Base-by-base conservation (phyloP, 306 rosid genomes). In the Cercis canadensis region DNA sequence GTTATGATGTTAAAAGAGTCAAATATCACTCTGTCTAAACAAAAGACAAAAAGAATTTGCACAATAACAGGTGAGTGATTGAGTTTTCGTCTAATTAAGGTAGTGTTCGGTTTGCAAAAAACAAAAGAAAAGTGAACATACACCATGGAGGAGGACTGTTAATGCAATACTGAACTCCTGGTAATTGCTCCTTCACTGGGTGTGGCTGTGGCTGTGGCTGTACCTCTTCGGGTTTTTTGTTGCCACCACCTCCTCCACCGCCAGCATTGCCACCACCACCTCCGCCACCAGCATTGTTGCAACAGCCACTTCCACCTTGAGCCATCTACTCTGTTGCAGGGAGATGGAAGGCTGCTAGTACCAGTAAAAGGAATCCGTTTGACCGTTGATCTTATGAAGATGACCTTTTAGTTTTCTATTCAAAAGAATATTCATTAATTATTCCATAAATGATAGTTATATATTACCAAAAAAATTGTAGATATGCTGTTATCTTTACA, bases 111-210 rank as follows among this genome's bases (percentile, higher is more conserved):
- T n/a, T n/a, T n/a, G n/a, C n/a, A n/a, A n/a, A 3, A 12, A 37
- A 49, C 7, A 69, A 19, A 19, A 9, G 46, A n/a, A 58, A 1
- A 56, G 14, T 36, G 47, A 16, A 74, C 88, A 18, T 6, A 87
- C 94, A 62, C 94, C 97, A 90, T 32, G 97, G 94, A 58, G 92
- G 97, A 74, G 97, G 94, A 76, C 92, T 86, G 74, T 82, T 90
- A 11, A 90, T 74, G 76, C 97, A 90, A 63, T 88, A 90, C 47
- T 88, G 87, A 67, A 90, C 81, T 8, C 91, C 90, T 1, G 94
- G 92, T 19, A 90, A 73, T 60, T 88, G 94, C 65, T 90, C 97
- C 21, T 50, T 71, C 57, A 65, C 78, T 18, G 82, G 82, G 33
- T 78, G 78, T 39, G 77, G 78, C 63, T 64, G 55, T 18, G 82